phyloP scores from a whole-genome alignment of 495 filamentous ascomycete species.

The Evernia prunastri region DNA sequence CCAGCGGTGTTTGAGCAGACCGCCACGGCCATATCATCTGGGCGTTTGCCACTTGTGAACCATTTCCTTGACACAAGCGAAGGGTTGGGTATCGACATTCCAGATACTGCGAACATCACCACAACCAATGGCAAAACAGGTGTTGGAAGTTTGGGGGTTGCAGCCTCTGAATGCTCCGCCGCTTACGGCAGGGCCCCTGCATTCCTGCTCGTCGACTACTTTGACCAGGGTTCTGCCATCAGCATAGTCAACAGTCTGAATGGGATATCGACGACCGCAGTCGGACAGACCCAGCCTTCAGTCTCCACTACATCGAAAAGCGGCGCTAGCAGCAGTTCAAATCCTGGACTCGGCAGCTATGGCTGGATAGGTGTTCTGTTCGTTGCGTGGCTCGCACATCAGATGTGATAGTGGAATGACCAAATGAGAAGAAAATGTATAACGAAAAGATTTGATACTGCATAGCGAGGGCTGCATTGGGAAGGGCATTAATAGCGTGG shows the following conservation, averaged over 20 bases:
- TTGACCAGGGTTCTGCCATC: slow-evolving; percentile 56
- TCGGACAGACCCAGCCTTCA: slow-evolving; percentile 32
- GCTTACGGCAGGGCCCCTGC: slow-evolving; percentile 53
- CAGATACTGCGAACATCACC: slow-evolving; percentile 50
- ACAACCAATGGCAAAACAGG: slow-evolving; percentile 54
- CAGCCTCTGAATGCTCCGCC: slow-evolving; percentile 48
- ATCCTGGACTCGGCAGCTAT: background rate
- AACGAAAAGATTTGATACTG: background rate
- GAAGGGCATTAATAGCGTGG: slow-evolving; percentile 17
- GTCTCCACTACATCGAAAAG: background rate
- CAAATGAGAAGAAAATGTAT: background rate
- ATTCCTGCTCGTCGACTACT: slow-evolving; percentile 72
- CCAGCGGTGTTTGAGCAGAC: slow-evolving; percentile 33
- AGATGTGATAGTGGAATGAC: background rate
- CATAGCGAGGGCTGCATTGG: slow-evolving; percentile 4
- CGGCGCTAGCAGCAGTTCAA: background rate
- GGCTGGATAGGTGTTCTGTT: background rate
- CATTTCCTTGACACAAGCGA: slow-evolving; percentile 58
- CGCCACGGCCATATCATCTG: slow-evolving; percentile 41
- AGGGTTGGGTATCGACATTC: slow-evolving; percentile 48
- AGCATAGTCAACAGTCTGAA: slow-evolving; percentile 59
- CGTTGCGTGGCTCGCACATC: background rate
- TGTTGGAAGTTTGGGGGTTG: slow-evolving; percentile 54
- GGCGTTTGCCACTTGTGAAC: slow-evolving; percentile 59
- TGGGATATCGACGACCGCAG: slow-evolving; percentile 42